phyloP scores from a whole-genome alignment of 2,329 filamentous ascomycete genomes.

The Gnomoniopsis smithogilvyi region DNA sequence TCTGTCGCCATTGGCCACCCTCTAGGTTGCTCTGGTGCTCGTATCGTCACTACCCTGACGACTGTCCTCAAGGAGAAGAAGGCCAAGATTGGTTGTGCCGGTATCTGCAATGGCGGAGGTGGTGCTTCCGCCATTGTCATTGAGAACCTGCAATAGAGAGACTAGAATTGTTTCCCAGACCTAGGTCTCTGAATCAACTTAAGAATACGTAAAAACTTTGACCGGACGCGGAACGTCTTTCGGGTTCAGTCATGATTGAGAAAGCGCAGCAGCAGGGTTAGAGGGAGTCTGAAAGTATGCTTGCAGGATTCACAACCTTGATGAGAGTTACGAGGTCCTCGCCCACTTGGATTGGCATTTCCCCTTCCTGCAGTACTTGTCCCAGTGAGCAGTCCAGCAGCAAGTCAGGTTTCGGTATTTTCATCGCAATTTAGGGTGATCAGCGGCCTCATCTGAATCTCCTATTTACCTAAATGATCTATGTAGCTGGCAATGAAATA shows the following conservation, averaged over 20 bases:
- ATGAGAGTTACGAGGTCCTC: no score
- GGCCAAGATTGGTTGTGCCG: constrained; percentile 88
- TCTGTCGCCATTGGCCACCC: constrained; percentile 95
- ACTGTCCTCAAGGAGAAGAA: constrained; percentile 87
- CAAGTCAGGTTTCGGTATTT: no score
- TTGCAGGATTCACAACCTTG: no score
- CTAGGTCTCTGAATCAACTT: neutral
- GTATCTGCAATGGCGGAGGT: constrained; percentile 97
- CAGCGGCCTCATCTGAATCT: no score
- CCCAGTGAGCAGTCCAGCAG: no score
- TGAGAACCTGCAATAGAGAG: constrained; percentile 61
- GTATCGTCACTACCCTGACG: constrained; percentile 86
- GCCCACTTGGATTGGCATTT: no score
- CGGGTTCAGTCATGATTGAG: neutral
- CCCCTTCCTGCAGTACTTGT: no score
- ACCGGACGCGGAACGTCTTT: neutral
- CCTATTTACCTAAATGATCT: no score
- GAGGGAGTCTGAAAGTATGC: neutral
- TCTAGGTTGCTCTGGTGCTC: constrained; percentile 87
- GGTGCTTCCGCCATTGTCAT: constrained; percentile 92
- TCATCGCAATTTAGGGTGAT: no score
- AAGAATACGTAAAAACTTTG: neutral
- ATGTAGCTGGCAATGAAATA: no score
- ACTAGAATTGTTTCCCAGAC: neutral
- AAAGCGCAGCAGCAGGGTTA: neutral